Conservation (phyloP, 768 basidiomycete species). For the Tricholoma saponaceum region DNA sequence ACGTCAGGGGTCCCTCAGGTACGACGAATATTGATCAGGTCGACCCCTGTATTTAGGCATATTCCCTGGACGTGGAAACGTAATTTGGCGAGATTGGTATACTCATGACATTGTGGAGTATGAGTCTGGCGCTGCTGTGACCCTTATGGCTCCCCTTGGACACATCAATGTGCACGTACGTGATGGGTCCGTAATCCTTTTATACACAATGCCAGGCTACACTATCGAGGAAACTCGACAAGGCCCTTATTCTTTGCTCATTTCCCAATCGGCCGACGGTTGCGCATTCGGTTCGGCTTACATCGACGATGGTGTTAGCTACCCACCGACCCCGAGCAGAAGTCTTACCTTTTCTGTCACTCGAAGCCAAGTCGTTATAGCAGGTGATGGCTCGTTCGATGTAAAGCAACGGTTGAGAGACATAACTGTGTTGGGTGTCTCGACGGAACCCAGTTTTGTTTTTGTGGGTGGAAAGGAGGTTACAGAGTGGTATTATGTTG, state of each 20-base stretch:
- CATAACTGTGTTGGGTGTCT: slow-evolving; percentile 57
- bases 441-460: slow-evolving; percentile 34
- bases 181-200: slow-evolving; percentile 60
- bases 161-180: slow-evolving; percentile 77
- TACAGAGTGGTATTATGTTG: slow-evolving; percentile 36
- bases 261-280: slow-evolving; percentile 46
- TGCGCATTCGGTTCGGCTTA: slow-evolving; percentile 57
- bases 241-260: slow-evolving; percentile 59
- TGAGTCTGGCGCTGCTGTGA: slow-evolving; percentile 35
- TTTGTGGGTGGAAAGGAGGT: slow-evolving; percentile 31
- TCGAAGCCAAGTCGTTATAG: slow-evolving; percentile 32
- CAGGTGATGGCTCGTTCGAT: slow-evolving; percentile 34
- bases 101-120: slow-evolving; percentile 53
- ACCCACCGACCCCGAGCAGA: slow-evolving; percentile 52
- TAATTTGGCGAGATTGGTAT: slow-evolving; percentile 73
- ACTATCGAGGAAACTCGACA: slow-evolving; percentile 64
- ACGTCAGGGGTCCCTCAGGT: not conserved
- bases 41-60: slow-evolving; percentile 36
- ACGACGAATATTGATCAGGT: not conserved
- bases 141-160: slow-evolving; percentile 62
- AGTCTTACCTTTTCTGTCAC: slow-evolving; percentile 41
- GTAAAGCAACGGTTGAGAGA: slow-evolving; percentile 44
- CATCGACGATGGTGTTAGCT: slow-evolving; percentile 66
- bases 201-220: slow-evolving; percentile 61
- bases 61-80: slow-evolving; percentile 57